phyloP scores from a whole-genome alignment of 2,329 filamentous ascomycete genomes.

The Fusarium siculi region DNA sequence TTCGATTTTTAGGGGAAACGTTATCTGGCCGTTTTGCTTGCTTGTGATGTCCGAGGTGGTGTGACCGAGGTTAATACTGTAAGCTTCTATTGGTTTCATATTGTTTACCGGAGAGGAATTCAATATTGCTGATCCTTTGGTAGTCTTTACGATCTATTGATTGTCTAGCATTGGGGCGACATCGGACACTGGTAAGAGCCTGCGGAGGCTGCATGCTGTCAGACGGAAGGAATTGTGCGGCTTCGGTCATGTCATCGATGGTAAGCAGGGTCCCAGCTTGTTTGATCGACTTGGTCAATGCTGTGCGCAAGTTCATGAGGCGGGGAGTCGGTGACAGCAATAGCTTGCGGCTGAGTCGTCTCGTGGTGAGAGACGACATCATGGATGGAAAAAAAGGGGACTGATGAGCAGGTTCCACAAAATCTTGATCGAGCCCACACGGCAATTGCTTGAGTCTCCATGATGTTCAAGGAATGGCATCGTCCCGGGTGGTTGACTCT shows the following conservation, averaged over 20 bases:
- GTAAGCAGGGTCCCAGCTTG: conserved; percentile 11
- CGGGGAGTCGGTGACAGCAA: conserved; percentile 27
- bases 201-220: conserved; percentile 1
- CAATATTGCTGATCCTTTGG: conserved; percentile 1
- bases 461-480: conserved; percentile 6
- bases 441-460: conserved; percentile 10
- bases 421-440: conserved; percentile 6
- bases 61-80: background rate
- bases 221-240: conserved; percentile 9
- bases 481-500: conserved; percentile 1
- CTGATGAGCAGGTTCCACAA: conserved; percentile 23
- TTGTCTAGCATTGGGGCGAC: background rate
- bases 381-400: conserved; percentile 18
- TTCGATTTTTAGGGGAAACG: background rate
- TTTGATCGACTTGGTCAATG: conserved; percentile 32
- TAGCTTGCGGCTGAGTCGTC: conserved; percentile 32
- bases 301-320: conserved; percentile 19
- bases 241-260: conserved; percentile 10
- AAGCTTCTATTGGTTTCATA: background rate
- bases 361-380: conserved; percentile 19
- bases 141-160: background rate
- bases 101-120: background rate
- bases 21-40: conserved; percentile 8
- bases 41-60: conserved; percentile 13
- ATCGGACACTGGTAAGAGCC: conserved; percentile 2